Conservation (phyloP, 495 filamentous ascomycete genomes). For the Margaritispora aquatica region DNA sequence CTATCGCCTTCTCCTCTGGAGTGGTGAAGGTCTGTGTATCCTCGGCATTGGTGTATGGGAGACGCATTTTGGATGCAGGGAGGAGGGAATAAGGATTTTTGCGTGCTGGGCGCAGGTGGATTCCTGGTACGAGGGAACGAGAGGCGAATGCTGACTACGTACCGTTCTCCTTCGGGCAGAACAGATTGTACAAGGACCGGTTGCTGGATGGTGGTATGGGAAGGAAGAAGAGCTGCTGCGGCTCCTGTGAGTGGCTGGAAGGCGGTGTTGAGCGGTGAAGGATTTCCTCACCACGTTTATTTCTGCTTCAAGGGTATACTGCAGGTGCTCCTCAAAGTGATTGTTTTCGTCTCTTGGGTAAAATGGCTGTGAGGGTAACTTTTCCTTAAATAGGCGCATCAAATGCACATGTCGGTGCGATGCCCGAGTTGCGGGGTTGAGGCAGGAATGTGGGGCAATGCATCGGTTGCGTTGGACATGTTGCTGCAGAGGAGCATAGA, state of each 20-base stretch:
- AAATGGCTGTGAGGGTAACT: too few relatives aligned
- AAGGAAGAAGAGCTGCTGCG: neutral
- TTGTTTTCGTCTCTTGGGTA: too few relatives aligned
- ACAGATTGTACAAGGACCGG: too few relatives aligned
- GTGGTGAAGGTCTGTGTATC: constrained; percentile 42
- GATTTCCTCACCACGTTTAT: neutral
- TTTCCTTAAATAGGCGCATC: too few relatives aligned
- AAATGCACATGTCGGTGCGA: too few relatives aligned
- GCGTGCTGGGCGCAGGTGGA: neutral
- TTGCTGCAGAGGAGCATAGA: too few relatives aligned
- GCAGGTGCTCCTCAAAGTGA: neutral
- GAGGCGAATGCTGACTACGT: neutral
- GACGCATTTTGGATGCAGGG: constrained; percentile 61
- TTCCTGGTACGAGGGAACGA: neutral
- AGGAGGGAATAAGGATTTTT: too few relatives aligned
- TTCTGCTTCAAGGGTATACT: neutral
- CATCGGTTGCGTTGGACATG: neutral
- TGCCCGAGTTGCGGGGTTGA: neutral
- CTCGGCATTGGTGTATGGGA: constrained; percentile 56
- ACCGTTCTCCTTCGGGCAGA: too few relatives aligned
- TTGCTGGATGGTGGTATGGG: neutral
- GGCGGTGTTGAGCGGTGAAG: neutral
- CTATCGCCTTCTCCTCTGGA: constrained; percentile 46
- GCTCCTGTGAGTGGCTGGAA: neutral
- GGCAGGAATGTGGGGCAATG: neutral